Evolutionary conservation across 805 yeast species (phyloP), one percentile per base, ranked within the genome.

Genomic region (Myxozyma mucilagina): DNA sequence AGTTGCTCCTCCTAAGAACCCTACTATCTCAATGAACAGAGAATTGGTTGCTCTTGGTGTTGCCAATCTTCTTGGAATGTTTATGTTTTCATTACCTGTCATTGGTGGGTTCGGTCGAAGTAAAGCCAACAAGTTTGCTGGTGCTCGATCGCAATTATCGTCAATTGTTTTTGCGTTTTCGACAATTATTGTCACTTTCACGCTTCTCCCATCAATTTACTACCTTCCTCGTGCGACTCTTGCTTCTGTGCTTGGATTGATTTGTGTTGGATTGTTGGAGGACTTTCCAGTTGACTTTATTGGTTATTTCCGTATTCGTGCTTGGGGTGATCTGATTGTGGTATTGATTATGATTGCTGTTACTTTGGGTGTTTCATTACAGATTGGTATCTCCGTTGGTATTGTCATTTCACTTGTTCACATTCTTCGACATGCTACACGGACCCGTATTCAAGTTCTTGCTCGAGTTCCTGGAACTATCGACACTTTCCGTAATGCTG

Each of bases 41-140:
- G 99, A 93, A 72, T 76, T 93, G 45, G 92, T 94, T 4, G 97
- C 97, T 0, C 77, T 93, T 35, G 98, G 99, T 0, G 74, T 82
- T 13, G 84, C 87, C 57, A 93, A 92, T 67, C 61, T 90, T 1
- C 74, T 81, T 0, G 85, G 86, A 0, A 81, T 90, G 2, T 59
- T 77, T 36, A 74, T 81, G 57, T 76, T 82, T 36, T 87, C 91
- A 0, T 76, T 93, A 14, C 97, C 99, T 0, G 84, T 96, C 0
- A 92, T 92, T 79, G 99, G 98, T 9, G 98, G 98, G 0, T 93
- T 92, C 71, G 98, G 97, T 1, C 81, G 98, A 69, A 87, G 96
- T 16, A 91, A 89, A 69, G 86, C 93, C 60, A 93, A 93, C 75
- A 87, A 92, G 0, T 77, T 90, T 54, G 84, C 91, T 13, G 97